These are phyloP conservation scores for Xylaria sp. DNA, from an alignment of 2,329 filamentous ascomycete genomes.

Conservation along the genomic window DNA sequence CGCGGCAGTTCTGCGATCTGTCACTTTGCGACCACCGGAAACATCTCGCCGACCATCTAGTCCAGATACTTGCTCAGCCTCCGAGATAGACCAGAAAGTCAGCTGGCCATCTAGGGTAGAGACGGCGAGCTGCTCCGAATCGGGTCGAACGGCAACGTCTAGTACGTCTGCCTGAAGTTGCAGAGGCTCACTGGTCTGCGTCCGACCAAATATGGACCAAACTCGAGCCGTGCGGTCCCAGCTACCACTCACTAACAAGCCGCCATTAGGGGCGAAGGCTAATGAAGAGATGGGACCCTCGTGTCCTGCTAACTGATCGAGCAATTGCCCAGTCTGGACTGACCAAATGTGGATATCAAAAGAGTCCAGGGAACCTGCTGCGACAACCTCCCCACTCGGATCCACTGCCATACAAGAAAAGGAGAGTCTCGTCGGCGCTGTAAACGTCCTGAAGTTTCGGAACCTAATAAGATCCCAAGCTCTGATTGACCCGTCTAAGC, in stretches of 20 bases:
- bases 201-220: conserved; percentile 94
- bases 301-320: conserved; percentile 90
- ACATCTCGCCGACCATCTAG: conserved; percentile 92
- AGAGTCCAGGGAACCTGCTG: conserved; percentile 92
- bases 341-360: conserved; percentile 99
- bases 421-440: conserved; percentile 87
- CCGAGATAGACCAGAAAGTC: conserved; percentile 92
- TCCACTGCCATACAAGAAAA: conserved; percentile 98
- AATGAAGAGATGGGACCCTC: conserved; percentile 92
- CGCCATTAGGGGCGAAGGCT: conserved; percentile 87
- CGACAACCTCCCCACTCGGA: conserved; percentile 94
- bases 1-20: conserved; percentile 89
- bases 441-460: conserved; percentile 97
- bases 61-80: conserved; percentile 85
- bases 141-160: conserved; percentile 85
- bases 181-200: conserved; percentile 93
- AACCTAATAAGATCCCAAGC: conserved; percentile 97
- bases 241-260: conserved; percentile 86
- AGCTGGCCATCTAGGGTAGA: conserved; percentile 94
- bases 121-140: conserved; percentile 89
- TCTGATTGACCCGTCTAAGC: conserved; percentile 90
- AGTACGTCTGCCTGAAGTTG: conserved; percentile 93
- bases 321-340: conserved; percentile 93
- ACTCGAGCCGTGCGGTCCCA: conserved; percentile 97
- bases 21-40: conserved; percentile 88